phyloP scores from a whole-genome alignment of 306 rosid species.

The Rosa lucieae region DNA sequence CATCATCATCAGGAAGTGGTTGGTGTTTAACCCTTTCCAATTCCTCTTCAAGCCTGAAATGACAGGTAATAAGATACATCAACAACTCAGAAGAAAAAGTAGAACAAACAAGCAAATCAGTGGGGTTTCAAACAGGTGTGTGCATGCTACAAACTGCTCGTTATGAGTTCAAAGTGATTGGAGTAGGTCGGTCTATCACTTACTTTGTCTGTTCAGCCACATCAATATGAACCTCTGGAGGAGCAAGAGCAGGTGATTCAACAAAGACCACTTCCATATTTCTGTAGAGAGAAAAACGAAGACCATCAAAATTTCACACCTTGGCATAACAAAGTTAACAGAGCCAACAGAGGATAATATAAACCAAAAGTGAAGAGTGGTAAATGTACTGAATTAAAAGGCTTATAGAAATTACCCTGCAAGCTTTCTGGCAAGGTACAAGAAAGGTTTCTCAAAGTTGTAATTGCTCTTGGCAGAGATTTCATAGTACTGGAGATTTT shows the following conservation, averaged over 20 bases:
- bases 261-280: slow-evolving; percentile 22
- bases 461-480: slow-evolving; percentile 44
- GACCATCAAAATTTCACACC: neutral
- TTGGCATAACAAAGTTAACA: neutral
- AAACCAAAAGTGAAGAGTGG: neutral
- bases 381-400: neutral
- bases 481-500: slow-evolving; percentile 38
- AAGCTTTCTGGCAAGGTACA: slow-evolving; percentile 43
- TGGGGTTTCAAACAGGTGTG: neutral
- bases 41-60: neutral
- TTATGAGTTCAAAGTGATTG: neutral
- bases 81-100: neutral
- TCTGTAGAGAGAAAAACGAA: slow-evolving; percentile 7
- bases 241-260: slow-evolving; percentile 36
- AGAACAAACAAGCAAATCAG: neutral
- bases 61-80: neutral
- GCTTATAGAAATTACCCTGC: slow-evolving; percentile 24
- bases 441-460: slow-evolving; percentile 43
- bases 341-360: neutral
- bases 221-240: slow-evolving; percentile 37
- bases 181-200: neutral
- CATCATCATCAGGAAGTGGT: slow-evolving; percentile 5
- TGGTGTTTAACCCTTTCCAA: neutral
- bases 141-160: neutral
- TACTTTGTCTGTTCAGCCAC: slow-evolving; percentile 28